phyloP scores from a whole-genome alignment of 2,329 filamentous ascomycete genomes.

The Capronia americana region DNA sequence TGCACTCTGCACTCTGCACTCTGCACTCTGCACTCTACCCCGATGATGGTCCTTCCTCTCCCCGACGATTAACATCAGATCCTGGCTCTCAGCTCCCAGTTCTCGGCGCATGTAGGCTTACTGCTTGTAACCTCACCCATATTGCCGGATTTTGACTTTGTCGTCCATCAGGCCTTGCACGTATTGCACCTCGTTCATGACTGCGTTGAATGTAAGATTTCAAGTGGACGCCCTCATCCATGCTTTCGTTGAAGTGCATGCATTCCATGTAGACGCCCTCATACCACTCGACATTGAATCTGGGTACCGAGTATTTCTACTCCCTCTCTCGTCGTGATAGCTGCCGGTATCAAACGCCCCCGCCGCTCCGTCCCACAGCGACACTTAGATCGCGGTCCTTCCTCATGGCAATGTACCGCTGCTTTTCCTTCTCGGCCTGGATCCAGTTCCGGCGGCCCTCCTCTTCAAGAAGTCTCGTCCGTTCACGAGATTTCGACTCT shows the following conservation, averaged over 20 bases:
- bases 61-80: background rate
- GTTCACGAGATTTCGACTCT: slow-evolving; percentile 29
- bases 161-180: background rate
- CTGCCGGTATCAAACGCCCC: slow-evolving; percentile 28
- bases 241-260: background rate
- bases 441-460: slow-evolving; percentile 36
- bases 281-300: background rate
- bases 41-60: background rate
- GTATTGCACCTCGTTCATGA: background rate
- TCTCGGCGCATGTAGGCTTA: background rate
- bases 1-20: no score
- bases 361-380: slow-evolving; percentile 34
- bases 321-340: background rate
- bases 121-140: background rate
- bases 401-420: slow-evolving; percentile 23
- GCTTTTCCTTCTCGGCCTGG: slow-evolving; percentile 33
- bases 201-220: no score
- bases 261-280: background rate
- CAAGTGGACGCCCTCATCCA: no score
- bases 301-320: background rate
- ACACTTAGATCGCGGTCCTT: slow-evolving; percentile 29
- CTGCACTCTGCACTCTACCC: no score
- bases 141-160: background rate
- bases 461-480: slow-evolving; percentile 32
- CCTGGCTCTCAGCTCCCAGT: background rate